phyloP scores from a whole-genome alignment of 805 yeast genomes.

The Pichia rugopelliculosa region DNA sequence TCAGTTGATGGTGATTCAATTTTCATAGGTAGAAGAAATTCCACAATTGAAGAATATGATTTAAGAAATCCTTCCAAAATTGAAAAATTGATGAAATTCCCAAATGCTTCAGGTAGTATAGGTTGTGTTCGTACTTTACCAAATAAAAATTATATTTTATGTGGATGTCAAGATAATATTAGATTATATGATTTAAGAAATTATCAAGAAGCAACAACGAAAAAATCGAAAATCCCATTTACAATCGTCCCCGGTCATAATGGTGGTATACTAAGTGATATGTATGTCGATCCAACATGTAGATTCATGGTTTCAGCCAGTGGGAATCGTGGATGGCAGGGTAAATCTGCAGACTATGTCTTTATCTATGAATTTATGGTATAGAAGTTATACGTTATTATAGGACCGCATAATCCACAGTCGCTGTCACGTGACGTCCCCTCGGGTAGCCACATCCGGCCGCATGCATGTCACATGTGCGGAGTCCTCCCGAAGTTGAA shows the following conservation, averaged over 20 bases:
- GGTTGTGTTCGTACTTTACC: conserved; percentile 75
- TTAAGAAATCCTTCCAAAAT: conserved; percentile 49
- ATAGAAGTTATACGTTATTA: too few species aligned
- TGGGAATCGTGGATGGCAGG: conserved; percentile 95
- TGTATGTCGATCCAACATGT: conserved; percentile 80
- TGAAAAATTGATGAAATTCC: conserved; percentile 59
- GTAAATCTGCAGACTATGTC: conserved; percentile 70
- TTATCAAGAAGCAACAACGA: conserved; percentile 3
- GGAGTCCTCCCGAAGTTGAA: too few species aligned
- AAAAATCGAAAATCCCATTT: conserved; percentile 57
- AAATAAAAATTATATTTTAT: conserved; percentile 66
- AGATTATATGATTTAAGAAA: conserved; percentile 67
- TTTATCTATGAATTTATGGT: conserved; percentile 27
- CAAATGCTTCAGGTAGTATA: conserved; percentile 86
- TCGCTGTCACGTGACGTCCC: too few species aligned
- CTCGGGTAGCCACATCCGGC: too few species aligned
- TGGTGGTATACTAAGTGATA: conserved; percentile 77
- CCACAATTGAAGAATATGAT: conserved; percentile 72
- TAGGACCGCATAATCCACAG: too few species aligned
- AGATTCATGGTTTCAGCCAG: conserved; percentile 84
- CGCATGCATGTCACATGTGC: too few species aligned
- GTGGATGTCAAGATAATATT: conserved; percentile 88
- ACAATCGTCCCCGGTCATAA: conserved; percentile 93
- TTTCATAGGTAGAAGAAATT: conserved; percentile 84
- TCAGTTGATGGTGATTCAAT: conserved; percentile 71